Evolutionary conservation across 768 basidiomycete genomes (phyloP), one percentile per base, ranked within the genome.

Genomic region (Mycena pura): DNA sequence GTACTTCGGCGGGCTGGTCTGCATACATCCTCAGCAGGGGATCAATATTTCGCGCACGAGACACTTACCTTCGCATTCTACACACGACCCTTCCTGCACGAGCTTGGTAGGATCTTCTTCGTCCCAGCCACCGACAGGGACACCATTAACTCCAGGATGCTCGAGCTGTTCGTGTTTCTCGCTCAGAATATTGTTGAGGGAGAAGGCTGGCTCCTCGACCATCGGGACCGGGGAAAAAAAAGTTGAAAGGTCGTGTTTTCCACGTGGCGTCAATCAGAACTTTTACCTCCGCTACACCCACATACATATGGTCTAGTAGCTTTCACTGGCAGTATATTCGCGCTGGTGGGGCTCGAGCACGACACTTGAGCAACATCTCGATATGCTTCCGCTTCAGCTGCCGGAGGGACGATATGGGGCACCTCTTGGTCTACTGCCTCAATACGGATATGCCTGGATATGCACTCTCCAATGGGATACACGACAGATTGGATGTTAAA

Each of bases 1-100:
- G 73, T 21, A 94, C 68, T 69, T 91, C 84, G 5, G 91, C 90
- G 55, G 93, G 92, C 72, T 95, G 93, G 77, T 95, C 93, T 95
- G 61, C 22, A 56, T 25, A 62, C 24, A 38, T 17, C 8, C 17
- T 43, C 57, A 48, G 15, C 14, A 17, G 36, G 28, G 31, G 24
- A 43, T 8, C 41, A 44, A 31, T 52, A 54, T 39, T 48, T 36
- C 40, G 46, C 29, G 25, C 55, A 39, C 31, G n/a, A 24, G 13
- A 28, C 14, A 36, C 73, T 68, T 61, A 92, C 93, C 93, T 85
- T 95, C 93, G 71, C 93, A 94, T 73, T 95, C 93, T 51, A 93
- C 73, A 63, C 93, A 95, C 69, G 80, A 89, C 0, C 91, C 92
- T 51, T 91, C 87, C 11, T 77, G 73, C 14, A 79, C 76, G 9